Evolutionary conservation across 1,284 basidiomycete species (phyloP), one percentile per base, ranked within the genome.

Genomic region (Dichomitus squalens): DNA sequence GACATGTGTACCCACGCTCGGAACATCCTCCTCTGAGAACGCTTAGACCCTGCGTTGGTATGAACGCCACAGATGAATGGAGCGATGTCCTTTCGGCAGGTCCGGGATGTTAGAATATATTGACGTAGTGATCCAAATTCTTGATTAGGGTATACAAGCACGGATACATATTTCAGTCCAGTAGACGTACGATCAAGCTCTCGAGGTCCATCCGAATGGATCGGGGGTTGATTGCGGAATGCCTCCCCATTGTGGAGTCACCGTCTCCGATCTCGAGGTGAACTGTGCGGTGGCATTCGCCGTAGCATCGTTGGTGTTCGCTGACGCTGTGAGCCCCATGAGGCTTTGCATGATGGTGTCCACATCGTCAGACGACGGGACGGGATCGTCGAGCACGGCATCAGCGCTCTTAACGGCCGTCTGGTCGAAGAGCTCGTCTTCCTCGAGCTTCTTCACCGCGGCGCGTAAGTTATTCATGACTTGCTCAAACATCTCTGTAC

Each of bases 321-420:
- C 20, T 1, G 52, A 49, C 38, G 60, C 21, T 3, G 64, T 52
- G 7, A 57, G 33, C 7, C 59, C 65, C 72, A 76, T 85, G 80
- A 90, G 84, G 66, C 80, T 82, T 34, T 75, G 78, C 82, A 91
- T 83, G 61, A 91, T 79, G 11, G 69, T 66, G 68, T 88, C 86
- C 49, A 90, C 77, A 59, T 87, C 80, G 36, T 75, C 75, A 11
- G 53, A 61, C 11, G 86, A 78, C 12, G 79, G 76, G 1, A 83
- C 79, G 40, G 80, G 77, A 5, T 75, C 75, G 53, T 85, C 82
- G 38, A 81, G 66, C 25, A 75, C 78, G 38, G 81, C 77, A 57
- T 77, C 79, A 4, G 85, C 83, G 51, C 83, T 81, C 39, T 78
- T 80, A 25, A 82, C 72, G n/a, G 86, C 69, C 23, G 78, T 80